phyloP scores from a whole-genome alignment of 1,139 yeast genomes.

The Kodamaea ohmeri region DNA sequence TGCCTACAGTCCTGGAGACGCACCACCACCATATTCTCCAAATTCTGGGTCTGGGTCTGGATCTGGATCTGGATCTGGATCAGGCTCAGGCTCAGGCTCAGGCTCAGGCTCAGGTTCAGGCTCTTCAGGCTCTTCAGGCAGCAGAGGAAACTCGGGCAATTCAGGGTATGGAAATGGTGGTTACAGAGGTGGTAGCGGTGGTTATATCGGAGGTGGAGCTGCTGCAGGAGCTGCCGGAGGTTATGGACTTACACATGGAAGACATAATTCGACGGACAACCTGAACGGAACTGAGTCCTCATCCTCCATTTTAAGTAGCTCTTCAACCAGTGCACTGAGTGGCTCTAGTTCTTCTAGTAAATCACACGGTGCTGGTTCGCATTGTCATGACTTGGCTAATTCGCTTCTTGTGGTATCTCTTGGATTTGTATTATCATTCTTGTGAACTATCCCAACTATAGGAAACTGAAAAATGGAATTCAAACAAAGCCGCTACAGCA shows the following conservation, averaged over 20 bases:
- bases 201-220: background rate
- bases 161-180: too few species aligned
- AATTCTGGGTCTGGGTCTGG: too few species aligned
- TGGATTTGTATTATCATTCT: background rate
- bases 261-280: background rate
- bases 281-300: background rate
- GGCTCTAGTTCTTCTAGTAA: background rate
- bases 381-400: background rate
- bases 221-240: background rate
- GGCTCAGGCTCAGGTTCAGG: too few species aligned
- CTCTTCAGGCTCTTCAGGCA: too few species aligned
- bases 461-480: background rate
- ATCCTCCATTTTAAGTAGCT: background rate
- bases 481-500: background rate
- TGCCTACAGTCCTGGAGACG: too few species aligned
- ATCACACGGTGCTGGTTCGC: background rate
- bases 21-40: too few species aligned
- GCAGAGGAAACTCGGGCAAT: background rate
- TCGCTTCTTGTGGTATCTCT: background rate
- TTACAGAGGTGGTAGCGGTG: too few species aligned
- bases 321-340: background rate
- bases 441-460: background rate
- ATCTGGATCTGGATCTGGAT: too few species aligned
- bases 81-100: too few species aligned
- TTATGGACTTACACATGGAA: background rate